phyloP scores from a whole-genome alignment of 2,329 filamentous ascomycete genomes.

The Nannizziopsis barbatae region DNA sequence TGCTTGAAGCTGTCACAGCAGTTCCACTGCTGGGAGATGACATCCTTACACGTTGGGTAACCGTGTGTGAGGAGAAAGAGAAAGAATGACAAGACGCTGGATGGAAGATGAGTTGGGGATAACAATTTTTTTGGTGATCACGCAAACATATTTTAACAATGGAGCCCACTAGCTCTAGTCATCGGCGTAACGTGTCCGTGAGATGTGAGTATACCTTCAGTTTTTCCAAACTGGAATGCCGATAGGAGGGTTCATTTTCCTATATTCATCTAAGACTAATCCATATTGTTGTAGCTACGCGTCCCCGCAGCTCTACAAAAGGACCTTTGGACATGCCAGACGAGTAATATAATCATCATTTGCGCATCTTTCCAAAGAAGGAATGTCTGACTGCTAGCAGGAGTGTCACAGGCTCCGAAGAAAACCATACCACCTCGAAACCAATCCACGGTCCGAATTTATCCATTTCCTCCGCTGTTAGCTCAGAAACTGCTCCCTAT shows the following conservation, averaged over 20 bases:
- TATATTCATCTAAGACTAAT: background rate
- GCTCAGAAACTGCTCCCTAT: background rate
- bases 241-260: background rate
- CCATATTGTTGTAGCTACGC: conserved; percentile 24
- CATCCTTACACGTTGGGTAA: too few species aligned
- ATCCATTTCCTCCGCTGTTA: background rate
- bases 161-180: conserved; percentile 20
- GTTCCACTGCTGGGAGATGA: background rate
- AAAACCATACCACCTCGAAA: background rate
- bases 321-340: conserved; percentile 61
- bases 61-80: background rate
- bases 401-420: background rate
- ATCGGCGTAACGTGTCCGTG: conserved; percentile 28
- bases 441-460: background rate
- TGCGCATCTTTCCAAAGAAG: background rate
- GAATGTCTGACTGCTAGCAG: background rate
- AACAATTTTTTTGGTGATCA: background rate
- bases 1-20: background rate
- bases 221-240: background rate
- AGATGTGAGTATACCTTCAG: conserved; percentile 22
- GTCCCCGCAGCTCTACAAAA: conserved; percentile 49
- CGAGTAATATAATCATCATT: conserved; percentile 47
- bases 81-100: background rate
- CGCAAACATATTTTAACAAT: conserved; percentile 14
- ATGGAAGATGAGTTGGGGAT: background rate